phyloP scores from a whole-genome alignment of 2,329 filamentous ascomycete species.

The Neofusicoccum cordaticola region DNA sequence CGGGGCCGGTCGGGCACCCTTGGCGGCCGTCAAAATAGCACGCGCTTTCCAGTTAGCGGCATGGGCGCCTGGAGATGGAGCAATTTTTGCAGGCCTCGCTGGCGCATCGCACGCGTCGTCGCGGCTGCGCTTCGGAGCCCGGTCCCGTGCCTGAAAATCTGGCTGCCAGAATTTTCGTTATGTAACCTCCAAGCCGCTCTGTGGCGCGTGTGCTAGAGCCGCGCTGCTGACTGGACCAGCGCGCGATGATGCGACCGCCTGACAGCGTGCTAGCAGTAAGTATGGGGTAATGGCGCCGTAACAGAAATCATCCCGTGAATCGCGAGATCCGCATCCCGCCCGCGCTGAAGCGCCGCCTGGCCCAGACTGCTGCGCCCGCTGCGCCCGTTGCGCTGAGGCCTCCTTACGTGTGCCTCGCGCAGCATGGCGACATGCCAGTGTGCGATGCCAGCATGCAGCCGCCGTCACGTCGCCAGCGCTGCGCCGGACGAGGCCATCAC shows the following conservation, averaged over 20 bases:
- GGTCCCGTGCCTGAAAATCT: slow-evolving; percentile 5
- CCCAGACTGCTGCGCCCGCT: not conserved
- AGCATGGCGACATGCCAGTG: not conserved
- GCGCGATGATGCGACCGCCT: slow-evolving; percentile 11
- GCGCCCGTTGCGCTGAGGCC: not conserved
- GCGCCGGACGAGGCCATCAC: not conserved
- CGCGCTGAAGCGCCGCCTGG: not conserved
- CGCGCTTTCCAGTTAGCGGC: slow-evolving; percentile 45
- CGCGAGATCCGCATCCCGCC: not conserved
- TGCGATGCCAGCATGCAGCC: not conserved
- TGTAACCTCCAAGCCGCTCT: slow-evolving; percentile 5
- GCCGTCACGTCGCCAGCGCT: not conserved
- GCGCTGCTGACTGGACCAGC: slow-evolving; percentile 4
- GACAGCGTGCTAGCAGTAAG: slow-evolving; percentile 6
- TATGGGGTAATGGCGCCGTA: slow-evolving; percentile 16
- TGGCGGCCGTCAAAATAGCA: slow-evolving; percentile 10
- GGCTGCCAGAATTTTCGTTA: slow-evolving; percentile 6
- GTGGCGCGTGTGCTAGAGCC: slow-evolving; percentile 14
- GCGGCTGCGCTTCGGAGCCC: slow-evolving; percentile 3
- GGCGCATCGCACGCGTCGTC: not conserved
- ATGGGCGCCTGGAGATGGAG: slow-evolving; percentile 27
- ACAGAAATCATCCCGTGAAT: slow-evolving; percentile 13
- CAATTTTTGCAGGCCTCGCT: slow-evolving; percentile 16
- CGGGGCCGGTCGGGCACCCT: not conserved
- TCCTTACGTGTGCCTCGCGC: not conserved